phyloP scores from a whole-genome alignment of 2,329 filamentous ascomycete species.

The Apiospora kogelbergensis region DNA sequence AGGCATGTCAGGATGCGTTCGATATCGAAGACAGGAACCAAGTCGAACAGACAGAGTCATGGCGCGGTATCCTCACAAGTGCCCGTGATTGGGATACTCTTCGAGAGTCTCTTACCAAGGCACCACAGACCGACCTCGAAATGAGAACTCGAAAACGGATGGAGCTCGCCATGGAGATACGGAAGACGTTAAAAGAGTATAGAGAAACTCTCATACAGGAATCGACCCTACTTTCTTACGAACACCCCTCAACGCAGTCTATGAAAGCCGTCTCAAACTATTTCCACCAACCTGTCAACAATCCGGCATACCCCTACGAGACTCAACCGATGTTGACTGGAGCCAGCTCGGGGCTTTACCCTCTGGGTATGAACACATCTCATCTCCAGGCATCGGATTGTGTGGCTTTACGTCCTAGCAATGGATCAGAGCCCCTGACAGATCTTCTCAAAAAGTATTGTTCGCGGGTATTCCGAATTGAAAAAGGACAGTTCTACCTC shows the following conservation, averaged over 20 bases:
- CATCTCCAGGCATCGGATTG: background rate
- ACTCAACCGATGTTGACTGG: background rate
- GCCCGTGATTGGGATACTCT: too few species aligned
- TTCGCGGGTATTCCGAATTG: background rate
- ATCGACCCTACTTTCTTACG: background rate
- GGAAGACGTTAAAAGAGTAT: constrained; percentile 3
- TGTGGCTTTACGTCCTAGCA: background rate
- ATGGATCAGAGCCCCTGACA: background rate
- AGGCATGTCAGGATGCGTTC: too few species aligned
- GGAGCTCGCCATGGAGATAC: too few species aligned
- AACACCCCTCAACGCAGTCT: background rate
- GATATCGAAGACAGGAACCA: too few species aligned
- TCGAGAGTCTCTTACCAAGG: too few species aligned
- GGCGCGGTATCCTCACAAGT: too few species aligned
- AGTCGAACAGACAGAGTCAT: too few species aligned
- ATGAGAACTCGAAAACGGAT: too few species aligned
- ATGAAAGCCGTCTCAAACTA: constrained; percentile 7
- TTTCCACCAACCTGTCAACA: background rate
- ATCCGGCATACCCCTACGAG: background rate
- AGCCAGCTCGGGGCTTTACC: background rate
- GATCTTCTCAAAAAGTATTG: constrained; percentile 6
- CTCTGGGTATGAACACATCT: background rate
- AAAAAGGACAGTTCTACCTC: too few species aligned
- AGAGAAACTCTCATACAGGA: constrained; percentile 6
- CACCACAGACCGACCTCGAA: too few species aligned